Conservation (phyloP, 306 rosid genomes). For the Ochetophila trinervis region DNA sequence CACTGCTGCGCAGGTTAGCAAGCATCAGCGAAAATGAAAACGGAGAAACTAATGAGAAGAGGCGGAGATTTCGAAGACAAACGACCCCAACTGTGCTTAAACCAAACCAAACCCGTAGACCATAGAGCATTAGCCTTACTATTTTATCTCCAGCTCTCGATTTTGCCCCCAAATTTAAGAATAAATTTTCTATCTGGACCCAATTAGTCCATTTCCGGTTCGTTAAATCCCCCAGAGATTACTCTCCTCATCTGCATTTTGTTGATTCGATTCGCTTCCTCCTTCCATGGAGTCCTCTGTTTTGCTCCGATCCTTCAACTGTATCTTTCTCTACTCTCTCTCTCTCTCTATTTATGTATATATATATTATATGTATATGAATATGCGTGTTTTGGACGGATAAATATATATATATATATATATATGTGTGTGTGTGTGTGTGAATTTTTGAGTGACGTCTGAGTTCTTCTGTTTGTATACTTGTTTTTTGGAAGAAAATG, state of each 20-base stretch:
- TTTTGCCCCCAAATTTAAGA: slow-evolving; percentile 19
- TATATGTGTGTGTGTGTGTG: too few species aligned
- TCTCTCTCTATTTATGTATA: slow-evolving; percentile 10
- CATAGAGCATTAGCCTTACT: neutral
- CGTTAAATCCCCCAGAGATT: neutral
- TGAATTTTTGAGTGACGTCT: neutral
- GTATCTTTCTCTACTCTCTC: slow-evolving; percentile 46
- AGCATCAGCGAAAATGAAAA: neutral
- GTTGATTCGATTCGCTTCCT: slow-evolving; percentile 23
- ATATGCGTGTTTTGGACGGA: slow-evolving; percentile 5
- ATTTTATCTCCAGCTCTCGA: slow-evolving; percentile 20
- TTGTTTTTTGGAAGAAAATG: neutral
- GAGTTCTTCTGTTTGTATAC: neutral
- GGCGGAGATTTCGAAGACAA: slow-evolving; percentile 69
- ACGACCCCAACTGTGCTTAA: slow-evolving; percentile 26
- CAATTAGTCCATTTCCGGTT: slow-evolving; percentile 19
- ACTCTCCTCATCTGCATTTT: slow-evolving; percentile 8
- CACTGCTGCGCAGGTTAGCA: slow-evolving; percentile 48
- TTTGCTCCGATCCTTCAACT: slow-evolving; percentile 62
- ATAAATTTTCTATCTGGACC: slow-evolving; percentile 13
- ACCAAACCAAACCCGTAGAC: slow-evolving; percentile 17
- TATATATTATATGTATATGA: neutral
- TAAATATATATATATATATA: too few species aligned
- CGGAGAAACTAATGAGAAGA: slow-evolving; percentile 51
- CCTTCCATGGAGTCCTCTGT: slow-evolving; percentile 71